Percentiles rank a stretch among this genome's conserved stretches.
These are phyloP conservation scores for Pythium apleroticum DNA, from an alignment of 352 stramenopile genomes.

Conservation along the genomic window DNA sequence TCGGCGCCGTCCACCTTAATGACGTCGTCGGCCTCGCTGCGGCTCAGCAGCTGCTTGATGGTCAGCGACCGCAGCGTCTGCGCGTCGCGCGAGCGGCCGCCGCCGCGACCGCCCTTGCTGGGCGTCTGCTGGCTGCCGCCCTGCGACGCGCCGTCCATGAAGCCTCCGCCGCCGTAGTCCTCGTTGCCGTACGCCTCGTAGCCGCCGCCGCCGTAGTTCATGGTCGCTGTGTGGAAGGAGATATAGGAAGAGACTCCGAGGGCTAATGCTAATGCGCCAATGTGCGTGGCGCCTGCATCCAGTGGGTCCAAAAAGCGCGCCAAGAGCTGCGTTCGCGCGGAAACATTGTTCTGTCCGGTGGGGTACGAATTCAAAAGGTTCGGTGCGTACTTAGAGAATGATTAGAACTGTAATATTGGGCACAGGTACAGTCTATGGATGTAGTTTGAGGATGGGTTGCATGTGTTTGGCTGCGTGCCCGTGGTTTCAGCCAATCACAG, in stretches of 20 bases:
- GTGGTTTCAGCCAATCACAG: neutral
- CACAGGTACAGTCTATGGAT: neutral
- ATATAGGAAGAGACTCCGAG: no score
- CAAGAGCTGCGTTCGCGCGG: constrained; percentile 3
- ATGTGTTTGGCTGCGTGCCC: neutral
- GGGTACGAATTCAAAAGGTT: neutral
- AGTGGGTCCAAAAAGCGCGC: constrained; percentile 7
- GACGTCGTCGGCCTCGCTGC: constrained; percentile 58
- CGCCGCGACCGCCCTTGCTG: constrained; percentile 44
- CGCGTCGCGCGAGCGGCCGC: constrained; percentile 40
- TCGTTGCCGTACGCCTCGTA: constrained; percentile 80
- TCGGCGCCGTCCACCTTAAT: constrained; percentile 89
- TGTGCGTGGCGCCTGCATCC: neutral
- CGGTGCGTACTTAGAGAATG: neutral
- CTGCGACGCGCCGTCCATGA: constrained; percentile 66
- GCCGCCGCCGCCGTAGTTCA: constrained; percentile 58
- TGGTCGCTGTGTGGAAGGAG: constrained; percentile 12
- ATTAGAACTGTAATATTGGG: neutral
- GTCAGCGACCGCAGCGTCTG: constrained; percentile 94
- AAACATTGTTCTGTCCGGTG: neutral
- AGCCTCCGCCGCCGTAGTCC: constrained; percentile 66
- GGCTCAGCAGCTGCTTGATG: constrained; percentile 79
- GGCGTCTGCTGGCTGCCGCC: constrained; percentile 51
- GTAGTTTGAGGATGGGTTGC: neutral
- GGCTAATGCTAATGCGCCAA: neutral